Evolutionary conservation across 2,329 filamentous ascomycete genomes (phyloP).

Genomic region (Gliomastix tumulicola): DNA sequence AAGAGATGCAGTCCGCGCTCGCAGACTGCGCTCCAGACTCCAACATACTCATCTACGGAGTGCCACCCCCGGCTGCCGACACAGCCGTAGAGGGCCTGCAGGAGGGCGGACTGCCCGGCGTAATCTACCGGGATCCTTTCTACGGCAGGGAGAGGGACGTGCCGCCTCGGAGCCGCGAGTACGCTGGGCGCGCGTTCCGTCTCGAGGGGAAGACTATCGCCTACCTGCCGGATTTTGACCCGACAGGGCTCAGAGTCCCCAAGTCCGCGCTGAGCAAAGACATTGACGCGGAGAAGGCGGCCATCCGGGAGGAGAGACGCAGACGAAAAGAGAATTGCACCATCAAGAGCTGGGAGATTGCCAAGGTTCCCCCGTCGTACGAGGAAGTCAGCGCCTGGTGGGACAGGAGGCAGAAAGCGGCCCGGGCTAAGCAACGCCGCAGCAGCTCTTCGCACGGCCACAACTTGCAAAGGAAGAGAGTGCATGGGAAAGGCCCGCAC

Average conservation of each 20-base stretch:
- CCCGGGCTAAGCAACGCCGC: too few species aligned
- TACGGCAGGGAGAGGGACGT: slow-evolving; percentile 83
- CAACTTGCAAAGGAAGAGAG: too few species aligned
- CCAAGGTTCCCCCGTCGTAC: slow-evolving; percentile 60
- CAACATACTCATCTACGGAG: slow-evolving; percentile 13
- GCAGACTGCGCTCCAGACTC: neutral
- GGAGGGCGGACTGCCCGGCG: slow-evolving; percentile 41
- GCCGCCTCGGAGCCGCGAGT: slow-evolving; percentile 69
- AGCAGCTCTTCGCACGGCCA: too few species aligned
- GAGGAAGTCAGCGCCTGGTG: slow-evolving; percentile 67
- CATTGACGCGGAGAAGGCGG: slow-evolving; percentile 41
- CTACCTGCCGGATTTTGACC: slow-evolving; percentile 74
- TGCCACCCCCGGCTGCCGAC: slow-evolving; percentile 15
- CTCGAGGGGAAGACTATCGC: slow-evolving; percentile 69
- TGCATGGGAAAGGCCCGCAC: too few species aligned
- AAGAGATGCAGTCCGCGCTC: neutral
- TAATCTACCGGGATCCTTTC: slow-evolving; percentile 78
- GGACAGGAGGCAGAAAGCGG: too few species aligned
- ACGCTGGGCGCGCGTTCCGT: slow-evolving; percentile 80
- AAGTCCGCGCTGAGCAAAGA: slow-evolving; percentile 37
- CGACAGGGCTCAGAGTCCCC: slow-evolving; percentile 33
- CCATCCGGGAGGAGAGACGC: too few species aligned
- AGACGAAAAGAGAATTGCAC: slow-evolving; percentile 4
- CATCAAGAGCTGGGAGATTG: slow-evolving; percentile 70
- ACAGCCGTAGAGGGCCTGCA: slow-evolving; percentile 12